Evolutionary conservation across 1,284 basidiomycete genomes (phyloP).

Genomic region (Rhodotorula mucilaginosa): DNA sequence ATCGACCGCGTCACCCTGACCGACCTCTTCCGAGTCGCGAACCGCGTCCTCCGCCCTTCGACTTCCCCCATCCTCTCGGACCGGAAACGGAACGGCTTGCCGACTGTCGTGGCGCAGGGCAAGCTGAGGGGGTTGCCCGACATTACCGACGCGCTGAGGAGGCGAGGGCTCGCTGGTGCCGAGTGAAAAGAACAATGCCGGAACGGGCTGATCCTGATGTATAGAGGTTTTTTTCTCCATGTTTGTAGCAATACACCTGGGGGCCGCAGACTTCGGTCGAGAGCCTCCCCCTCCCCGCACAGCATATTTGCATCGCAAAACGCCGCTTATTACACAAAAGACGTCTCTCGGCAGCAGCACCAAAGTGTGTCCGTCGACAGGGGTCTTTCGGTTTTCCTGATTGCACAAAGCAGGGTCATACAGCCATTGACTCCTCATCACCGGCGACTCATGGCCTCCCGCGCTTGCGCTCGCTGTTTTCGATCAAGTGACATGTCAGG

Average conservation of each 20-base stretch:
- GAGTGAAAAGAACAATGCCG: not conserved
- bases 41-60: conserved; percentile 59
- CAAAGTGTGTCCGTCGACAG: too few relatives aligned
- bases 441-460: conserved; percentile 24
- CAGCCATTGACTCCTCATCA: not conserved
- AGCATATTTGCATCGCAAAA: too few relatives aligned
- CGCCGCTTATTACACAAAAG: too few relatives aligned
- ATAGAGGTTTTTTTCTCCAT: not conserved
- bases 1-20: conserved; percentile 77
- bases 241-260: not conserved
- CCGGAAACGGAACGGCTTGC: conserved; percentile 48
- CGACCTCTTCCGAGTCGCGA: conserved; percentile 69
- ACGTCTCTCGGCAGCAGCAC: too few relatives aligned
- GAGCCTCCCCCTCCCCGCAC: too few relatives aligned
- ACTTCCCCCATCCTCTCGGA: conserved; percentile 45
- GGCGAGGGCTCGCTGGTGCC: conserved; percentile 31
- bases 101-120: conserved; percentile 54
- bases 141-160: conserved; percentile 40
- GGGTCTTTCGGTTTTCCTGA: too few relatives aligned
- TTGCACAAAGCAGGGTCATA: not conserved
- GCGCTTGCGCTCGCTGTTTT: conserved; percentile 25
- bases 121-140: conserved; percentile 47
- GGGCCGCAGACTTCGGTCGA: too few relatives aligned
- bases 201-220: not conserved
- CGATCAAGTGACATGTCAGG: not conserved